Evolutionary conservation across 345 rosid species (phyloP).

Genomic region (Pistacia vera): DNA sequence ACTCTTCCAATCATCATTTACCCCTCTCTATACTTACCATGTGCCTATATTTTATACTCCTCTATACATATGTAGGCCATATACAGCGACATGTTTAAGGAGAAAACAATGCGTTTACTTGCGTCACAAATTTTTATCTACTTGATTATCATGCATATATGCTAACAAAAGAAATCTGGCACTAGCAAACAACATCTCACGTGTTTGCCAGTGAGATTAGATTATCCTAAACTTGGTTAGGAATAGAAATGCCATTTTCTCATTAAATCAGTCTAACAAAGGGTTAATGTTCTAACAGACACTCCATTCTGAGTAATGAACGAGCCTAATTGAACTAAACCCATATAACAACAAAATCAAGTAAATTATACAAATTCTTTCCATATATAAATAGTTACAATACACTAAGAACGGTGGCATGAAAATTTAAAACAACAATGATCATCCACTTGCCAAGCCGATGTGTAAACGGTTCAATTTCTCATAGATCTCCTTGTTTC

Average conservation of each 20-base stretch:
- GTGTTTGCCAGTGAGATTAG: not conserved
- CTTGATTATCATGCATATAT: not conserved
- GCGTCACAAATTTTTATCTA: not conserved
- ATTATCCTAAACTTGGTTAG: not conserved
- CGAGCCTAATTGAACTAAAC: not conserved
- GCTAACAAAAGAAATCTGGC: not conserved
- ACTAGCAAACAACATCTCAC: not conserved
- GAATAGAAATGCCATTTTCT: not conserved
- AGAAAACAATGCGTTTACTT: not conserved
- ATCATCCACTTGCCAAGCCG: not conserved
- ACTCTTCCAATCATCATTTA: conserved; percentile 8
- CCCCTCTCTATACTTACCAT: conserved; percentile 1
- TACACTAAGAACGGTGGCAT: not conserved
- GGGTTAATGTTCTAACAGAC: not conserved
- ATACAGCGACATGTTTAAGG: conserved; percentile 1
- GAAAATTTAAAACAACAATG: not conserved
- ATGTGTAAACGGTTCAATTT: not conserved
- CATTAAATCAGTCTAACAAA: not conserved
- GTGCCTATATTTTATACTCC: conserved; percentile 7
- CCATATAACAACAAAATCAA: not conserved
- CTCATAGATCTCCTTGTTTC: not conserved
- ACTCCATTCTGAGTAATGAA: not conserved
- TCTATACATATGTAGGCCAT: conserved; percentile 11
- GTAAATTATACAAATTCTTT: not conserved
- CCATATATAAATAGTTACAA: not conserved